phyloP scores from a whole-genome alignment of 208 protist species.

The Trypanosoma avium region DNA sequence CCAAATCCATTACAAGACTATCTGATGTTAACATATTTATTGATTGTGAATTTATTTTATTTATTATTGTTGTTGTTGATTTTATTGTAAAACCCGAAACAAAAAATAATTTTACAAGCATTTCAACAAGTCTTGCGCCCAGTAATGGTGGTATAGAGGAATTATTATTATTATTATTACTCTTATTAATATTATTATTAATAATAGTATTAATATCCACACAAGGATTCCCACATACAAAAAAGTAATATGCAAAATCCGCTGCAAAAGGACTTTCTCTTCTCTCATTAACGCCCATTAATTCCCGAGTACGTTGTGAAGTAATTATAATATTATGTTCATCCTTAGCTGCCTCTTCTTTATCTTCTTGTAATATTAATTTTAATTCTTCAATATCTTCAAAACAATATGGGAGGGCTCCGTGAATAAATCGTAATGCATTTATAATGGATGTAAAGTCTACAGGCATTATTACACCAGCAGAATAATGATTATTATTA shows the following conservation, averaged over 20 bases:
- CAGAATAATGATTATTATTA: not conserved
- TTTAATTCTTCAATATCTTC: conserved; percentile 17
- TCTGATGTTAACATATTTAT: not conserved
- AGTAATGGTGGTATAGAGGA: not conserved
- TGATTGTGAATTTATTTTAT: not conserved
- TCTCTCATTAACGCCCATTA: not conserved
- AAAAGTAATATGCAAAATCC: conserved; percentile 31
- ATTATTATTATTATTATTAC: not conserved
- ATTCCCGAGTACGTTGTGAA: conserved; percentile 17
- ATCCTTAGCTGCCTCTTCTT: not conserved
- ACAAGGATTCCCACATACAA: conserved; percentile 18
- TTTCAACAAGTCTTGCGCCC: conserved; percentile 7
- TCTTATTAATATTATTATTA: not conserved
- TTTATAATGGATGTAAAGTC: conserved; percentile 18
- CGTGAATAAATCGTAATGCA: conserved; percentile 22
- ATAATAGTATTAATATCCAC: not conserved
- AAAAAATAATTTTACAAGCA: conserved; percentile 18
- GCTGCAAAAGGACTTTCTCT: conserved; percentile 22
- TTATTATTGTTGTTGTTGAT: not conserved
- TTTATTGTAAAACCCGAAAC: conserved; percentile 6
- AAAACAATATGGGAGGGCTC: conserved; percentile 28
- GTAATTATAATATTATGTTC: conserved; percentile 5
- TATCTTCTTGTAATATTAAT: not conserved
- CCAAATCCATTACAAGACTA: not conserved
- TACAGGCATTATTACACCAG: not conserved